Percentiles rank a stretch among this genome's conserved stretches.
Conservation (phyloP, 139 green algal genomes). For the Chlamydomonas sp. region DNA sequence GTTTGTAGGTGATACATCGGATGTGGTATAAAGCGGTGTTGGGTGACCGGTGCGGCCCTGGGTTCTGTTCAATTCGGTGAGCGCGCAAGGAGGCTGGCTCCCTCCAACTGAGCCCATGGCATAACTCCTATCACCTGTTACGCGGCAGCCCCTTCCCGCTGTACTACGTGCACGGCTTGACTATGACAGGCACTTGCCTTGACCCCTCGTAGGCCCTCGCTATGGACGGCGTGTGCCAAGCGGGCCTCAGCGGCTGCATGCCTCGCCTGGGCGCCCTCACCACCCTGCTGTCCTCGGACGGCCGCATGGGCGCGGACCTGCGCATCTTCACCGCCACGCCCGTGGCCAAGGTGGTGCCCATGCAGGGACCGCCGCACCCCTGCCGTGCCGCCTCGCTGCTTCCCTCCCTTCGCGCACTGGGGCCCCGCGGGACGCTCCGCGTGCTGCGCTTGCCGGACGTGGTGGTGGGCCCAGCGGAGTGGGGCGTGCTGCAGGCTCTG, state of each 20-base stretch:
- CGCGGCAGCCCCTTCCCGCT: too few species aligned
- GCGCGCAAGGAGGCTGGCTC: too few species aligned
- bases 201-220: background rate
- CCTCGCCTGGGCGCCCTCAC: background rate
- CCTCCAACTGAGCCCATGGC: too few species aligned
- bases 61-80: too few species aligned
- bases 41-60: too few species aligned
- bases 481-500: background rate
- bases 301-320: background rate
- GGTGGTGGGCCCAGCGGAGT: background rate
- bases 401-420: background rate
- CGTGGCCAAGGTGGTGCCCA: background rate
- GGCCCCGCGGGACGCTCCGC: background rate
- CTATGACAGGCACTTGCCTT: background rate
- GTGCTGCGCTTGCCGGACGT: slow-evolving; percentile 15
- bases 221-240: background rate
- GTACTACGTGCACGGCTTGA: too few species aligned
- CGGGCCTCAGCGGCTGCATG: background rate
- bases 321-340: background rate
- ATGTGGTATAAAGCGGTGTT: too few species aligned
- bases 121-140: too few species aligned
- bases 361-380: background rate
- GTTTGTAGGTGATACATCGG: too few species aligned
- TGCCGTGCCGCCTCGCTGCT: background rate
- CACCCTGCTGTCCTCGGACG: slow-evolving; percentile 1